Evolutionary conservation across 2,329 filamentous ascomycete species (phyloP).

Genomic region (Zasmidium angulare): DNA sequence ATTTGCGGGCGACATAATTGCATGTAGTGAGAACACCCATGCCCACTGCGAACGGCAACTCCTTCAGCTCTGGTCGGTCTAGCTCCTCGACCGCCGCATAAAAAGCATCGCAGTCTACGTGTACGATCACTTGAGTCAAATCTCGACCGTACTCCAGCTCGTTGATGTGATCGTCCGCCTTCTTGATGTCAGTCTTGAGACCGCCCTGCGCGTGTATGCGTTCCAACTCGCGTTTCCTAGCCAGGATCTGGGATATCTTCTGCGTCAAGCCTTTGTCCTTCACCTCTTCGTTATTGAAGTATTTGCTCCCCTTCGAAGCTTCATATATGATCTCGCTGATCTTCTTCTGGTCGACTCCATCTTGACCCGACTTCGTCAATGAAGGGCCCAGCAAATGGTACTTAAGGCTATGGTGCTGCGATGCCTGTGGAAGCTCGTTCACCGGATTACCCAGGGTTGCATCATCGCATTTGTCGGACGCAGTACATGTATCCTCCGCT

Average conservation of each 20-base stretch:
- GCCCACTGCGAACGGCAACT: conserved; percentile 89
- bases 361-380: conserved; percentile 89
- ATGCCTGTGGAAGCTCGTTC: neutral
- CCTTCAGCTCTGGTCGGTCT: conserved; percentile 74
- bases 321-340: conserved; percentile 97
- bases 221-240: conserved; percentile 73
- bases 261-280: conserved; percentile 79
- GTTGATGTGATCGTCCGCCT: conserved; percentile 76
- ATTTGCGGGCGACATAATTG: conserved; percentile 89
- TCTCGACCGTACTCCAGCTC: conserved; percentile 78
- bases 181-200: conserved; percentile 68
- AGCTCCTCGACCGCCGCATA: conserved; percentile 87
- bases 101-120: conserved; percentile 96
- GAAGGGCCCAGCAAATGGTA: conserved; percentile 89
- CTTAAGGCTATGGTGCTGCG: conserved; percentile 69
- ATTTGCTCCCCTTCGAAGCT: conserved; percentile 93
- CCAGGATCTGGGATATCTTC: conserved; percentile 79
- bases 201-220: conserved; percentile 58
- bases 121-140: conserved; percentile 79
- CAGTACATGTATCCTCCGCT: neutral
- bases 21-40: conserved; percentile 68
- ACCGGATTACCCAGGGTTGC: neutral
- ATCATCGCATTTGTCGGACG: neutral
- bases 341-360: conserved; percentile 88
- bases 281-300: conserved; percentile 85